Percentiles rank a stretch among this genome's conserved stretches.
Evolutionary conservation across 2,329 filamentous ascomycete species (phyloP).

Genomic region (Raffaelea albimanens): DNA sequence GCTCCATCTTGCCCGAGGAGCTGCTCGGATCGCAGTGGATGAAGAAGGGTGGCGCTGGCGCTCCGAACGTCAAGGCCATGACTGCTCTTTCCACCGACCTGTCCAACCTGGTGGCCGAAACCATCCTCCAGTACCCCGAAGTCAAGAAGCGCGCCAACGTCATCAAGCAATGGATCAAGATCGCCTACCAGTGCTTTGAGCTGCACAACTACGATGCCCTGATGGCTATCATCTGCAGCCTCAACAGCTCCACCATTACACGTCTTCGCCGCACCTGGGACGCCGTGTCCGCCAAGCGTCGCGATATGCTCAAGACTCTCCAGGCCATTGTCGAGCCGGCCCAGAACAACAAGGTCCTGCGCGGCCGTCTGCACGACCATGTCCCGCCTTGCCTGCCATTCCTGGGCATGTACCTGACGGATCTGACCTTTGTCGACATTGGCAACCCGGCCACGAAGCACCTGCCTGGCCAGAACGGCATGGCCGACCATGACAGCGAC

Average conservation of each 20-base stretch:
- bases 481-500: background rate
- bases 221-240: constrained; percentile 92
- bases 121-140: constrained; percentile 79
- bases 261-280: constrained; percentile 92
- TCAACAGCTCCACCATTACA: constrained; percentile 85
- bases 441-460: constrained; percentile 82
- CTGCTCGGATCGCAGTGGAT: constrained; percentile 89
- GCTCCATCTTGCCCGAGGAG: constrained; percentile 84
- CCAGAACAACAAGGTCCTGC: constrained; percentile 82
- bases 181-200: constrained; percentile 76
- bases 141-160: constrained; percentile 81
- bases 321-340: constrained; percentile 81
- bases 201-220: constrained; percentile 93
- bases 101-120: constrained; percentile 86
- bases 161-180: constrained; percentile 98
- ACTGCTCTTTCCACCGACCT: constrained; percentile 85
- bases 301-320: constrained; percentile 66
- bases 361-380: constrained; percentile 73
- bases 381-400: constrained; percentile 91
- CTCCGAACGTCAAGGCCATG: constrained; percentile 89
- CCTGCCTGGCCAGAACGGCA: constrained; percentile 40
- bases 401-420: constrained; percentile 90
- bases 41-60: constrained; percentile 70
- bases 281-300: constrained; percentile 71
- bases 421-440: constrained; percentile 90